Evolutionary conservation across 108 stramenopile genomes (phyloP).

Genomic region (Cyclostephanos tholiformis): DNA sequence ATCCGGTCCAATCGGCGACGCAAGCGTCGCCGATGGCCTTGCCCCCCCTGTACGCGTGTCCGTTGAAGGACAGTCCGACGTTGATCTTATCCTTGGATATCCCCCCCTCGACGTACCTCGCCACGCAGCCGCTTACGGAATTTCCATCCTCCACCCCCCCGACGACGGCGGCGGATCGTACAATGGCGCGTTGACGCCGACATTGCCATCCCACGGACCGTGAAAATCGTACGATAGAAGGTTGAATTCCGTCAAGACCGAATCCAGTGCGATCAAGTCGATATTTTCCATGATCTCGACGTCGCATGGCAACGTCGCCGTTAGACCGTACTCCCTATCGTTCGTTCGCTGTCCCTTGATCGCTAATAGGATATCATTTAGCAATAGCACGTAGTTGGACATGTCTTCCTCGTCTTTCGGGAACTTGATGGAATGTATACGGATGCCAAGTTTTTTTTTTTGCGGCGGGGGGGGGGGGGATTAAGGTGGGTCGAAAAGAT

Average conservation of each 20-base stretch:
- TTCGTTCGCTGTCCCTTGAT: slow-evolving; percentile 1
- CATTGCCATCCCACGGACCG: slow-evolving; percentile 24
- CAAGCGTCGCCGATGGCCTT: slow-evolving; percentile 21
- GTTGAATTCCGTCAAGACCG: slow-evolving; percentile 19
- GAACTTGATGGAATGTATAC: too few species aligned
- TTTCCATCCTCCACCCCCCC: not conserved
- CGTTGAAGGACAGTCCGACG: slow-evolving; percentile 31
- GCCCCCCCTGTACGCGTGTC: slow-evolving; percentile 31
- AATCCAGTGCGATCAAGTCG: slow-evolving; percentile 10
- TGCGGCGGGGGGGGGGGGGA: too few species aligned
- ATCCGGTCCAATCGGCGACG: slow-evolving; percentile 22
- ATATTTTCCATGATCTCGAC: not conserved
- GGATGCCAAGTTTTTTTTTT: too few species aligned
- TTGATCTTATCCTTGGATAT: slow-evolving; percentile 35
- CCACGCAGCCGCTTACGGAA: slow-evolving; percentile 31
- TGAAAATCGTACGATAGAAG: slow-evolving; percentile 30
- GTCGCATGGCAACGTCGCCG: slow-evolving; percentile 26
- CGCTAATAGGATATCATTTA: slow-evolving; percentile 9
- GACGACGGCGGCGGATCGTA: slow-evolving; percentile 11
- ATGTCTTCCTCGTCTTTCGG: slow-evolving; percentile 17
- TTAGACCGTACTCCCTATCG: slow-evolving; percentile 15
- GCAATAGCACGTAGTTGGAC: slow-evolving; percentile 27
- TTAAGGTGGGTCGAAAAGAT: too few species aligned
- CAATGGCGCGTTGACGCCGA: slow-evolving; percentile 25
- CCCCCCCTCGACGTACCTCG: slow-evolving; percentile 19